Evolutionary conservation across 176 grass and related monocot genomes (phyloP), one percentile per base, ranked within the genome.

Genomic region (Aegilops sharonensis): DNA sequence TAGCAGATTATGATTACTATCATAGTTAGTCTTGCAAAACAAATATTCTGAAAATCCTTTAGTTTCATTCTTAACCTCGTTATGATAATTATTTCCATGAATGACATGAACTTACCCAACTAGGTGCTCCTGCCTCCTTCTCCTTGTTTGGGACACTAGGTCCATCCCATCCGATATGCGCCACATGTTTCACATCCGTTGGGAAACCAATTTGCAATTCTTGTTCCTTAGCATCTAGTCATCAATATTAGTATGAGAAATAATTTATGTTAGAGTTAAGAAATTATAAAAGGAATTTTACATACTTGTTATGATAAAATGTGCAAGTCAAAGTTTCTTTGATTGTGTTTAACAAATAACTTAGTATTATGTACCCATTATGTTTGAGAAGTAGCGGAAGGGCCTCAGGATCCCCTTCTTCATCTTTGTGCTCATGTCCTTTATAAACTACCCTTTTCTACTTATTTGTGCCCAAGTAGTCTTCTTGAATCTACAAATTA

Each of bases 131-230:
- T 36, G 83, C 78, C 40, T 91, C 90, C 21, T 34, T 78, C 34
- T 91, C 85, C 36, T 34, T 83, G 24, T 11, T 86, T 3, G 66
- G 17, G 35, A 63, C 64, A 18, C 76, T 89, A 6, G 91, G 81
- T 20, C 91, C 93, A 1, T 95, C 91, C 75, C 86, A 92, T 79
- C 96, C 96, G 4, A 98, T 98, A 78, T 98, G 96, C 1, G 93
- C 96, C 86, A 98, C 90, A 60, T 98, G 96, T 77, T 94, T 95
- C 56, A 98, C 93, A 73, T 98, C 93, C 25, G 96, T 98, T 24
- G 96, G 96, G 54, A 94, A 87, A 62, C 96, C 96, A 13, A 98
- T 98, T 86, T 94, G 84, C 78, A 98, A 47, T 2, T 98, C 96
- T 7, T 67, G 85, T 20, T 97, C 94, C 82, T 98, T 95, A 4